Conservation (phyloP, 2,329 filamentous ascomycete genomes). For the Grosmannia huntii region DNA sequence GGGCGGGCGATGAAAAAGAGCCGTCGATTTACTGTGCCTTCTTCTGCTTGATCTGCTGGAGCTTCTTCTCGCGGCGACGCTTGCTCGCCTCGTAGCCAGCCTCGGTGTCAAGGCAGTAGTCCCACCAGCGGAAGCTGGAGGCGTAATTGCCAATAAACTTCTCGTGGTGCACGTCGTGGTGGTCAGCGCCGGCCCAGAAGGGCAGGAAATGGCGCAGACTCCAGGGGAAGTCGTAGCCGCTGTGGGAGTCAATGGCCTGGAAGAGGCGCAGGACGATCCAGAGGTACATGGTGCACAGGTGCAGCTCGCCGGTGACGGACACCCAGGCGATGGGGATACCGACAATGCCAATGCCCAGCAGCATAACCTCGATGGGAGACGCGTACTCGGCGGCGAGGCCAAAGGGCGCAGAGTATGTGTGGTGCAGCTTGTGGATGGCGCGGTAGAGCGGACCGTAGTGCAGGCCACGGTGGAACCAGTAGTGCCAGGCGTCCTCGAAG, state of each 20-base stretch:
- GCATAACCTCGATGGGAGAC: constrained; percentile 92
- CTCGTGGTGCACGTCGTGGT: constrained; percentile 96
- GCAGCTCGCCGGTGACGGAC: constrained; percentile 69
- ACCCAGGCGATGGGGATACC: constrained; percentile 74
- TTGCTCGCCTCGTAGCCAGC: constrained; percentile 77
- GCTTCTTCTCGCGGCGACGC: constrained; percentile 67
- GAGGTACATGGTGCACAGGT: constrained; percentile 93
- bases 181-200: constrained; percentile 94
- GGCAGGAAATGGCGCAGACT: constrained; percentile 82
- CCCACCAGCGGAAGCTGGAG: constrained; percentile 99
- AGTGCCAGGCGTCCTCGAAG: constrained; percentile 95
- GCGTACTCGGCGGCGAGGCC: constrained; percentile 95
- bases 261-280: constrained; percentile 91
- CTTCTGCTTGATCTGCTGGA: constrained; percentile 50
- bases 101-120: constrained; percentile 87
- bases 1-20: background rate
- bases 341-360: constrained; percentile 79
- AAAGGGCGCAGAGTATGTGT: constrained; percentile 96
- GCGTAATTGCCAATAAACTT: constrained; percentile 97
- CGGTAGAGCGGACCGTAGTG: constrained; percentile 96
- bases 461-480: constrained; percentile 86
- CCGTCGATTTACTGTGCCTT: constrained; percentile 45
- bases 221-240: constrained; percentile 97
- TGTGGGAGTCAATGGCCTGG: constrained; percentile 96
- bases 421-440: constrained; percentile 96